Percentiles rank a stretch among this genome's conserved stretches.
Conservation (phyloP, 805 yeast species). For the Ogataea neopini region DNA sequence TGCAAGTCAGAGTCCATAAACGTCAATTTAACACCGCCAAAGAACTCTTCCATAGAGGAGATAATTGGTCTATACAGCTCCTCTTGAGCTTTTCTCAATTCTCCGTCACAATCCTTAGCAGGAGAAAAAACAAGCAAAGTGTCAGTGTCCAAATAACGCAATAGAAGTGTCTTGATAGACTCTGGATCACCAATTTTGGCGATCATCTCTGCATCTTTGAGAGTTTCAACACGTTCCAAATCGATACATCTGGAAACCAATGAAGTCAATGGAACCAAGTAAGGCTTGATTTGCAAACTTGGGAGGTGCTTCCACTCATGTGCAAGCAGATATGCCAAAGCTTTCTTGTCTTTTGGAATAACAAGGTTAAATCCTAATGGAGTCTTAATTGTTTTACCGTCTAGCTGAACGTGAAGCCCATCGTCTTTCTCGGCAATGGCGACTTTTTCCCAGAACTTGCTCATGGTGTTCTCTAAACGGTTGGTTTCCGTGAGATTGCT, state of each 20-base stretch:
- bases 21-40: constrained; percentile 47
- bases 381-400: constrained; percentile 75
- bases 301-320: constrained; percentile 88
- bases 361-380: constrained; percentile 74
- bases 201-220: constrained; percentile 46
- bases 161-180: constrained; percentile 56
- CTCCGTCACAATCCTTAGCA: constrained; percentile 76
- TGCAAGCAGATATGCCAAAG: constrained; percentile 71
- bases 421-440: constrained; percentile 36
- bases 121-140: constrained; percentile 89
- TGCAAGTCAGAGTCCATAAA: constrained; percentile 78
- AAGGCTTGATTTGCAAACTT: constrained; percentile 66
- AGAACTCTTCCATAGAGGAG: constrained; percentile 58
- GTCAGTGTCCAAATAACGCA: constrained; percentile 92
- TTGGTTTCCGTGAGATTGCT: constrained; percentile 64
- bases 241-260: constrained; percentile 86
- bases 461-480: constrained; percentile 64
- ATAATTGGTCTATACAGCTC: constrained; percentile 75
- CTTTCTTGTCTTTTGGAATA: constrained; percentile 57
- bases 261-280: constrained; percentile 84
- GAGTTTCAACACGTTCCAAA: constrained; percentile 44
- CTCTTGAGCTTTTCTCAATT: constrained; percentile 76
- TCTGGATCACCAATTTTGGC: constrained; percentile 65
- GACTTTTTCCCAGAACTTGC: constrained; percentile 83
- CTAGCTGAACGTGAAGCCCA: constrained; percentile 60